phyloP scores from a whole-genome alignment of 371 early-diverging fungal genomes.

The Coemansia sp. region DNA sequence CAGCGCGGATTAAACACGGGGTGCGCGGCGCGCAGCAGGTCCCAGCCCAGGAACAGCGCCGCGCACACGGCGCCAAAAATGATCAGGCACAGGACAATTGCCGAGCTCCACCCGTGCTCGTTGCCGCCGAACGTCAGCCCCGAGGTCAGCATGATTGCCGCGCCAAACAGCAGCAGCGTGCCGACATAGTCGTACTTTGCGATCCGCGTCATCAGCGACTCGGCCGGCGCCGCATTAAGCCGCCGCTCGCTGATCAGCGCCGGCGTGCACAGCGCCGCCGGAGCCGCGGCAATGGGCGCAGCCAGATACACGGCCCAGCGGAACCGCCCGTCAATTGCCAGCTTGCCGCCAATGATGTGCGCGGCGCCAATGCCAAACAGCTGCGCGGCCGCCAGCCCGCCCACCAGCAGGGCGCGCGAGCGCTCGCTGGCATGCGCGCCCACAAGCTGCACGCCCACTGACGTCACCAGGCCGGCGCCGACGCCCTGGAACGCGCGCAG shows the following conservation, averaged over 20 bases:
- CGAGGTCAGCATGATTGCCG: conserved; percentile 35
- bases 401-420: conserved; percentile 28
- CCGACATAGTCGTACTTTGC: conserved; percentile 31
- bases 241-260: conserved; percentile 23
- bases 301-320: conserved; percentile 39
- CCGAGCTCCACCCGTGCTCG: conserved; percentile 43
- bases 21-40: conserved; percentile 17
- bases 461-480: conserved; percentile 52
- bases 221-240: conserved; percentile 1
- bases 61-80: conserved; percentile 30
- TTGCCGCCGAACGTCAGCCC: conserved; percentile 48
- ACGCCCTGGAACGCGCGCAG: conserved; percentile 54
- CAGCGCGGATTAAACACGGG: conserved; percentile 35
- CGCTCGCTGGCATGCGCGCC: conserved; percentile 40
- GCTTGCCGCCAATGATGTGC: conserved; percentile 35
- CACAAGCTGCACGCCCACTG: conserved; percentile 38
- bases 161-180: conserved; percentile 31
- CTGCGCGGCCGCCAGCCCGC: conserved; percentile 36
- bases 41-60: conserved; percentile 28
- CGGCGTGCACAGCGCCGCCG: conserved; percentile 37
- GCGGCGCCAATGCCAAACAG: conserved; percentile 42
- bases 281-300: conserved; percentile 30
- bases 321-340: conserved; percentile 35
- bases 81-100: conserved; percentile 35
- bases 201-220: conserved; percentile 21